phyloP scores from a whole-genome alignment of 2,329 filamentous ascomycete genomes.

The Penicillium nordicum region DNA sequence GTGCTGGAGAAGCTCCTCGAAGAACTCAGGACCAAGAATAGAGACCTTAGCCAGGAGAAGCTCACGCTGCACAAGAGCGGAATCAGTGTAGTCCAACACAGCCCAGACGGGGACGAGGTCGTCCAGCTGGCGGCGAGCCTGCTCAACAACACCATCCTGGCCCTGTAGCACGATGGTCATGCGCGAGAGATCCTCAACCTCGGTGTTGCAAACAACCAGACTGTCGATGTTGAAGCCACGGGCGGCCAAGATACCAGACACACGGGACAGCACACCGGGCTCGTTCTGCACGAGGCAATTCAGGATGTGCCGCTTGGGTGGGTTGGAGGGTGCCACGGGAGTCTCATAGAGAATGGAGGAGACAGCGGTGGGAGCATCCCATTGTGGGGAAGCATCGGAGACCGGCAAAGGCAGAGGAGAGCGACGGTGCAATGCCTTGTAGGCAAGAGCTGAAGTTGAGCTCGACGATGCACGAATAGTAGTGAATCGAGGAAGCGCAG shows the following conservation, averaged over 20 bases:
- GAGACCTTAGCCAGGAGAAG: slow-evolving; percentile 94
- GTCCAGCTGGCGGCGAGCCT: slow-evolving; percentile 90
- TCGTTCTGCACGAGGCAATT: slow-evolving; percentile 99
- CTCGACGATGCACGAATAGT: slow-evolving; percentile 41
- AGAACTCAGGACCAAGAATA: slow-evolving; percentile 95
- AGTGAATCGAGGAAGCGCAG: slow-evolving; percentile 31
- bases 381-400: slow-evolving; percentile 73
- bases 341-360: slow-evolving; percentile 99
- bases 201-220: slow-evolving; percentile 94
- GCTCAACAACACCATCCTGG: slow-evolving; percentile 95
- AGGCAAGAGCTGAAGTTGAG: slow-evolving; percentile 90
- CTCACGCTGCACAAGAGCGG: slow-evolving; percentile 92
- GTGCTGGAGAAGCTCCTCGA: slow-evolving; percentile 92
- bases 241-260: slow-evolving; percentile 92
- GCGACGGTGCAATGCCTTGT: slow-evolving; percentile 93
- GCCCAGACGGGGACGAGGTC: slow-evolving; percentile 98
- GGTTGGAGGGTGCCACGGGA: slow-evolving; percentile 74
- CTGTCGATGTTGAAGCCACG: slow-evolving; percentile 99
- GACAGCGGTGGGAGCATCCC: slow-evolving; percentile 85
- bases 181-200: slow-evolving; percentile 91
- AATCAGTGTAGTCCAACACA: slow-evolving; percentile 89
- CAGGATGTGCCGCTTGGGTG: slow-evolving; percentile 90
- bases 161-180: slow-evolving; percentile 98
- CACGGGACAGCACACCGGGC: slow-evolving; percentile 91
- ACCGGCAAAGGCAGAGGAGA: slow-evolving; percentile 79